Percentiles rank a stretch among this genome's conserved stretches.
Conservation (phyloP, 164 flowering plant species). For the Chloranthus sessilifolius region DNA sequence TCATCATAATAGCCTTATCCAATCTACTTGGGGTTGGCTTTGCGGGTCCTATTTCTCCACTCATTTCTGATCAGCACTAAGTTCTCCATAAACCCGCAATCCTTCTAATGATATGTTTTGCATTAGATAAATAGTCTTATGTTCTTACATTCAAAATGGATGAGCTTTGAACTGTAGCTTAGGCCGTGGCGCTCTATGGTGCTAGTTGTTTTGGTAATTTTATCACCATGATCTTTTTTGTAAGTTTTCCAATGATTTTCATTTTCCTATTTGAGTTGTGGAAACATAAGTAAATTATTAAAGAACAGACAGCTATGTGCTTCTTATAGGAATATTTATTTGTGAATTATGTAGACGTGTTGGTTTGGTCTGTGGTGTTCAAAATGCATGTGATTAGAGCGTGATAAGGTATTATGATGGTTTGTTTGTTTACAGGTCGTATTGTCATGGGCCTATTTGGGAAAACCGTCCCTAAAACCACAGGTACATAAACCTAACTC, state of each 20-base stretch:
- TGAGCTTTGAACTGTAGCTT: too few species aligned
- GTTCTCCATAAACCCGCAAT: too few species aligned
- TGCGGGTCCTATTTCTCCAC: too few species aligned
- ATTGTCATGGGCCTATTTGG: constrained; percentile 83
- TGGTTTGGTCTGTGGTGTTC: background rate
- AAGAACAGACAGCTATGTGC: background rate
- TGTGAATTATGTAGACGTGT: background rate
- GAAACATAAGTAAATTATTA: background rate
- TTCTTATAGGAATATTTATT: background rate
- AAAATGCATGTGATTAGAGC: background rate
- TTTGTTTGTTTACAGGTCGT: constrained; percentile 49
- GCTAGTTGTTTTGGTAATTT: too few species aligned
- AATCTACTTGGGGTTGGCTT: too few species aligned
- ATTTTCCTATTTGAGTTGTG: background rate
- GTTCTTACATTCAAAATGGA: too few species aligned
- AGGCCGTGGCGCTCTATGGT: too few species aligned
- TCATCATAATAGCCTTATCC: too few species aligned
- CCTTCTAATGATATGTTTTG: too few species aligned
- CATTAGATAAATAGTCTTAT: too few species aligned
- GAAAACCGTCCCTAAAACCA: constrained; percentile 81
- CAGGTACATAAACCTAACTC: too few species aligned
- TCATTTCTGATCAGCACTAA: too few species aligned
- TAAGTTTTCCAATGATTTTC: background rate
- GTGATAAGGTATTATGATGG: background rate
- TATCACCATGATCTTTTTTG: background rate